Evolutionary conservation across 2,329 filamentous ascomycete genomes (phyloP), one percentile per base, ranked within the genome.

Genomic region (Aspergillus luchuensis): DNA sequence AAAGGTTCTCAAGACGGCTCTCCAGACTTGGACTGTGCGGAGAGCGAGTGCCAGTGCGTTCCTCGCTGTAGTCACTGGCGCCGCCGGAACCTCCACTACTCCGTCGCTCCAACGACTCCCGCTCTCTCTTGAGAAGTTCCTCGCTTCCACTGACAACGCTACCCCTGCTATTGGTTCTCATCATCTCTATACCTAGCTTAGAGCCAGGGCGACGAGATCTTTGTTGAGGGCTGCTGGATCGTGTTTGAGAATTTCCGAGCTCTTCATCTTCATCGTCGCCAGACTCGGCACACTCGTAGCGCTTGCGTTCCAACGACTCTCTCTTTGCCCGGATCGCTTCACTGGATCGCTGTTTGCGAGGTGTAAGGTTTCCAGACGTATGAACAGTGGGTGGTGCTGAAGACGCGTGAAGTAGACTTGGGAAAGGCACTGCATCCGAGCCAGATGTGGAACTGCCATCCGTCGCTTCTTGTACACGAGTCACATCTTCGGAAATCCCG

Each of bases 231-330:
- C 76, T 89, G 77, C 78, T 81, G 62, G 76, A 78, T 63, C 79
- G 81, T 61, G 76, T 76, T 68, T 79, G 80, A 15, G 79, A 71
- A 67, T 83, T 82, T 7, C 91, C 92, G 5, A 96, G 83, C 71
- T 97, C 94, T 61, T 97, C 93, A 66, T 97, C 94, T 76, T 97
- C 94, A 68, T 97, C 94, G 69, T 97, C 94, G 4, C 93, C 93
- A 30, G 91, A 96, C 70, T 97, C 94, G 13, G 87, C 87, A 58
- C 90, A 88, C 68, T 96, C 91, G 39, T 87, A 74, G 5, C 86
- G 85, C 48, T 87, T 85, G 68, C 87, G 91, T 70, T 96, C 91
- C 36, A 91, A 77, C 6, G 87, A 88, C 65, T 92, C 90, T 33
- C 89, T 87, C 74, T 91, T 94, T 3, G 87, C 86, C 64, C 86